Conservation (phyloP, 106 monocot genomes). For the Hemerocallis citrina region DNA sequence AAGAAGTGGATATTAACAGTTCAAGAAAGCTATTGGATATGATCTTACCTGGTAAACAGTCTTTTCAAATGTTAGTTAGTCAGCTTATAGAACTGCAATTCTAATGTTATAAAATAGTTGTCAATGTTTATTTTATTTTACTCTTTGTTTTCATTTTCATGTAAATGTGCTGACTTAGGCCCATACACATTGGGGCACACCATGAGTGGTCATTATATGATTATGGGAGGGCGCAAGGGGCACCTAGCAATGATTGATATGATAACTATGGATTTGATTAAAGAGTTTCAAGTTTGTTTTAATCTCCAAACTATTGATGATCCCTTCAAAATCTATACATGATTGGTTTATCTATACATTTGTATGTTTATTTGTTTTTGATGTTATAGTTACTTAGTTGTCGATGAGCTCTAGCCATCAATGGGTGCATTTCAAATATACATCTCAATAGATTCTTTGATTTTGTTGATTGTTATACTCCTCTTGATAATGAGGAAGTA, state of each 20-base stretch:
- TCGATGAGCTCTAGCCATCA: not conserved
- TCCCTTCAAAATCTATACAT: not conserved
- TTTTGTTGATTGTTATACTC: too few relatives aligned
- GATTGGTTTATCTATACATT: not conserved
- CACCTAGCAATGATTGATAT: slow-evolving; percentile 86
- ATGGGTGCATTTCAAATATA: not conserved
- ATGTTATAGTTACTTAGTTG: not conserved
- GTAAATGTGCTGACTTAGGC: slow-evolving; percentile 49
- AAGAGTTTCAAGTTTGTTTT: slow-evolving; percentile 69
- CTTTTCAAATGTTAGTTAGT: not conserved
- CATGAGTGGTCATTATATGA: slow-evolving; percentile 70
- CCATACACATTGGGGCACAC: slow-evolving; percentile 66
- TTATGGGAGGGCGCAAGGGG: slow-evolving; percentile 85
- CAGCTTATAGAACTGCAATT: too few relatives aligned
- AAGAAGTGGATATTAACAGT: slow-evolving; percentile 62
- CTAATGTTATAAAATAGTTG: too few relatives aligned
- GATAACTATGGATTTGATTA: slow-evolving; percentile 60
- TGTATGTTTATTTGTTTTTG: not conserved
- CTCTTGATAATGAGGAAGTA: too few relatives aligned
- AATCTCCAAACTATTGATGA: not conserved
- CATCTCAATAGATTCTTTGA: too few relatives aligned
- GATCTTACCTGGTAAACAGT: slow-evolving; percentile 53
- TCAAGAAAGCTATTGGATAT: slow-evolving; percentile 86
- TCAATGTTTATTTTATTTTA: too few relatives aligned
- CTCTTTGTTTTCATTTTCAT: not conserved